Evolutionary conservation across 768 basidiomycete genomes (phyloP), one percentile per base, ranked within the genome.

Genomic region (Mycena pura): DNA sequence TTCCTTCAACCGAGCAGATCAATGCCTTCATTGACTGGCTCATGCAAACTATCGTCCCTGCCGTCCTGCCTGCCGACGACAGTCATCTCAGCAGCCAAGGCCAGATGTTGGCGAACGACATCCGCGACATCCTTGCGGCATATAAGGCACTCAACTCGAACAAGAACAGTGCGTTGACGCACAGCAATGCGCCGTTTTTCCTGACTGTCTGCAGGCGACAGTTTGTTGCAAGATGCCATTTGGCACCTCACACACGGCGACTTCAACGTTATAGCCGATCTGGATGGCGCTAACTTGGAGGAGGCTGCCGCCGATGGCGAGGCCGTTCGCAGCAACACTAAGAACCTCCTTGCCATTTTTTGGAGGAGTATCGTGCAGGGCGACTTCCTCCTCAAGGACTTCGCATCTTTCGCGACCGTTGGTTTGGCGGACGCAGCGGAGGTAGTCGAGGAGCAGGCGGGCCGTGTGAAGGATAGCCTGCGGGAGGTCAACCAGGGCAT

Each of bases 361-460:
- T 61, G 66, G 63, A 24, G 47, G 41, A 60, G 81, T 22, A 39
- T 87, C 21, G 73, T 81, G 2, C 88, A 89, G 67, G 82, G 83
- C 14, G 74, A 75, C 34, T 78, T 80, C 21, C 74, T 89, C 28
- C 76, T 87, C 58, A 71, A 78, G 46, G 89, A 91, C 69, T 81
- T 90, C 63, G 76, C 85, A 10, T 89, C 88, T 24, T 85, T 90
- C 63, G 66, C 80, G 1, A 84, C 89, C 1, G 79, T 89, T 29
- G 81, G 86, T 2, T 73, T 91, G 29, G 87, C 89, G 0, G 88
- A 91, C 54, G 81, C 84, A 0, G 88, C 89, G 0, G 88, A 88
- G 51, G 70, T 83, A 19, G 60, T 90, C 25, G 84, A 89, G 63
- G 66, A 71, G 0, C 78, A 80, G 51, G 90, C 88, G 0, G 74